These are phyloP conservation scores for Bidens hawaiensis DNA, from an alignment of 140 eudicot genomes.

Conservation along the genomic window DNA sequence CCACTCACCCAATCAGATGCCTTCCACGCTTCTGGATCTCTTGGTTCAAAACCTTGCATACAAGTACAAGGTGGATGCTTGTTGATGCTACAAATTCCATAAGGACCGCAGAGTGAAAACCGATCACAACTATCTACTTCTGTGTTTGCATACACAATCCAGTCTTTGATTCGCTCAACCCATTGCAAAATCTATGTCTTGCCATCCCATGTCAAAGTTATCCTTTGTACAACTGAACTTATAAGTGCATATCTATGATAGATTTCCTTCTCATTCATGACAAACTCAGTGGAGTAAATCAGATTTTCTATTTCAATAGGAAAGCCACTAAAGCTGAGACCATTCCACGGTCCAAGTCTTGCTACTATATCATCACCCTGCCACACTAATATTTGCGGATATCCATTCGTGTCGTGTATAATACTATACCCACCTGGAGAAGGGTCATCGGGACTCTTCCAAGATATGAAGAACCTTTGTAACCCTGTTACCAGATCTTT, in stretches of 20 bases:
- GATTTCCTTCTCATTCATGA: conserved; percentile 18
- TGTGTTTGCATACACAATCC: conserved; percentile 8
- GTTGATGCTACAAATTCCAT: conserved; percentile 15
- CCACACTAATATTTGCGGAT: conserved; percentile 1
- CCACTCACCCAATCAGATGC: conserved; percentile 13
- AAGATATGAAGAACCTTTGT: conserved; percentile 2
- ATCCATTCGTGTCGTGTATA: conserved; percentile 14
- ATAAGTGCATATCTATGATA: conserved; percentile 15
- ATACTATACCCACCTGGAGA: not conserved
- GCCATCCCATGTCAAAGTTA: conserved; percentile 20
- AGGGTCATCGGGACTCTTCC: conserved; percentile 18
- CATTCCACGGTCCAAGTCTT: conserved; percentile 34
- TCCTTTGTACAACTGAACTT: conserved; percentile 8
- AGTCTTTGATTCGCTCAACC: conserved; percentile 19
- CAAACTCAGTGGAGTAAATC: conserved; percentile 6
- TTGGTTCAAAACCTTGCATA: conserved; percentile 16
- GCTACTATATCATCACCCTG: not conserved
- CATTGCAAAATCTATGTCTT: not conserved
- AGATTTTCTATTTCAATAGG: conserved; percentile 10
- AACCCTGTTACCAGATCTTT: conserved; percentile 19
- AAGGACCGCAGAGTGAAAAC: conserved; percentile 16
- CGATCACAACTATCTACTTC: conserved; percentile 14
- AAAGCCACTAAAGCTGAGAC: conserved; percentile 19
- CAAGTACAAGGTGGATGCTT: conserved; percentile 21
- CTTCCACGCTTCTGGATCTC: conserved; percentile 1